Conservation (phyloP, 2,329 filamentous ascomycete species). For the Neonectria sp. region DNA sequence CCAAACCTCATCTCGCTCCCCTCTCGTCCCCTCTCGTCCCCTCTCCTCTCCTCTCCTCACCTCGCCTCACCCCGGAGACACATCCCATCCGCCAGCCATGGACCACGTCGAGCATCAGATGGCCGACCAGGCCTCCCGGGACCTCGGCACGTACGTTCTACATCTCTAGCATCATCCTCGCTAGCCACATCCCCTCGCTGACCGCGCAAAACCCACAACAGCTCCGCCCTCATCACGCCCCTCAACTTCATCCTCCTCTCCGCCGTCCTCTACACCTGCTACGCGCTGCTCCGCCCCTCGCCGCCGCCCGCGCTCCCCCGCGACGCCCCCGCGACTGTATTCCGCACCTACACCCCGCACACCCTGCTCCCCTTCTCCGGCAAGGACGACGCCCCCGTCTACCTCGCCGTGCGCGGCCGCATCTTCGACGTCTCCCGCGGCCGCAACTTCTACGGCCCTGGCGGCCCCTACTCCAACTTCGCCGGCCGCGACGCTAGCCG, state of each 20-base stretch:
- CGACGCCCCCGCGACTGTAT: constrained; percentile 72
- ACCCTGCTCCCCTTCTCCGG: constrained; percentile 92
- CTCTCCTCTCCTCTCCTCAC: constrained; percentile 9
- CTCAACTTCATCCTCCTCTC: constrained; percentile 74
- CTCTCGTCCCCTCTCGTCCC: neutral
- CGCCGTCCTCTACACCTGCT: constrained; percentile 71
- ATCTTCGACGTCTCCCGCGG: constrained; percentile 93
- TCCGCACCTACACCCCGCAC: constrained; percentile 80
- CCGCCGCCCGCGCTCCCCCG: constrained; percentile 64
- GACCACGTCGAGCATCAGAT: constrained; percentile 72
- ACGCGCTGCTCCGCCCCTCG: constrained; percentile 67
- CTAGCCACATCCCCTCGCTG: neutral
- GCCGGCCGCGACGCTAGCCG: constrained; percentile 92
- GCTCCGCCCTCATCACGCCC: constrained; percentile 68
- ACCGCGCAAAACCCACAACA: constrained; percentile 39
- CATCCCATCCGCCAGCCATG: constrained; percentile 55
- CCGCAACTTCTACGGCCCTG: constrained; percentile 95
- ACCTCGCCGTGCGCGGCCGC: constrained; percentile 89
- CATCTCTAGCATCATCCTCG: constrained; percentile 8
- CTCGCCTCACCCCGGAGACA: neutral
- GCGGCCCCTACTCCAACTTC: constrained; percentile 96
- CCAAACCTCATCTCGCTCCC: neutral
- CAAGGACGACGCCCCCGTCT: constrained; percentile 80
- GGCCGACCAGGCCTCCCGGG: constrained; percentile 66
- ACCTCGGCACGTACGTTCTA: constrained; percentile 54